Evolutionary conservation across 352 stramenopile species (phyloP), one percentile per base, ranked within the genome.

Genomic region (Saprolegnia diclina): DNA sequence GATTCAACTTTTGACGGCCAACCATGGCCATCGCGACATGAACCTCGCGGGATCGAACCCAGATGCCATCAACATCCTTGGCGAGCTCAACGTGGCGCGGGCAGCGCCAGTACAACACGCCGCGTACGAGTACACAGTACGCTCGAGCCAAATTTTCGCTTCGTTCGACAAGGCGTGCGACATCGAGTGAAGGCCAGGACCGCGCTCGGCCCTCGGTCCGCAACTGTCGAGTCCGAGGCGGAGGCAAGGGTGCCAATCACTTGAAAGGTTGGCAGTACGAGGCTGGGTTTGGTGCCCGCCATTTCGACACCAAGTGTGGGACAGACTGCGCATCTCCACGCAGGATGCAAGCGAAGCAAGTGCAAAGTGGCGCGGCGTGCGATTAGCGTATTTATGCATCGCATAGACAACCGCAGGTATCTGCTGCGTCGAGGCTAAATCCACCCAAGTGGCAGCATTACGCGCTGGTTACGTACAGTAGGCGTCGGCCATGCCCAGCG

Each of bases 391-490:
- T 48, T n/a, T 48, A n/a, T 48, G 42, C 42, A 48, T n/a, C 11
- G 3, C 42, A 48, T 48, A 48, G 29, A 35, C 29, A 35, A 35
- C 5, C 5, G 29, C 29, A 35, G 29, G 29, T 35, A 35, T 5
- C 29, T 35, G 29, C 29, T 5, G 5, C 29, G 29, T 5, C 2
- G 29, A 6, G 29, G 29, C 29, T 35, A 35, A 35, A 35, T 35
- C 29, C 29, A 35, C 29, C 29, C 29, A 35, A 35, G 29, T 35
- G 29, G 29, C 29, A 35, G 24, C 18, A 24, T 64, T 64, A 64
- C 56, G 38, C 56, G 35, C 32, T 16, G 18, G 54, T 38, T 62
- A 62, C 54, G 46, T 64, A 40, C 19, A 52, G 56, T 40, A 18
- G 35, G 40, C 7, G 29, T 35, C 29, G 29, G 2, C 29, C 29